A percentile compares a stretch with the other conserved stretches of the same genome.
Conservation (phyloP, 306 rosid species). For the Canavalia gladiata region DNA sequence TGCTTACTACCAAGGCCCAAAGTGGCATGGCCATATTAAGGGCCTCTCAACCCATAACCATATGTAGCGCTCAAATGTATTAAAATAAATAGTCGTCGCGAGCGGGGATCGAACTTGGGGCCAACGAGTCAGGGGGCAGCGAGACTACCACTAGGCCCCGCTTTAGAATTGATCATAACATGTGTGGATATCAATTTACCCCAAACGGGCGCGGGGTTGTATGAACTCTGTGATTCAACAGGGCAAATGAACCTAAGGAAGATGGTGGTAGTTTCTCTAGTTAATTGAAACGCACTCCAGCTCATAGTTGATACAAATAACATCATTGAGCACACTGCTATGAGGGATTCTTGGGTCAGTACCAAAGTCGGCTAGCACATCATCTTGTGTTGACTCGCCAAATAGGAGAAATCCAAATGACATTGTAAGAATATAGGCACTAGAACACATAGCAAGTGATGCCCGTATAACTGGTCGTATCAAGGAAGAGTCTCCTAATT, state of each 20-base stretch:
- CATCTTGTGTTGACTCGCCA: constrained; percentile 75
- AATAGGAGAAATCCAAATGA: constrained; percentile 72
- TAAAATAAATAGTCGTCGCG: too few relatives aligned
- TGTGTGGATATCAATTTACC: too few relatives aligned
- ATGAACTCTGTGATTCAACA: constrained; percentile 35
- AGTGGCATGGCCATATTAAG: too few relatives aligned
- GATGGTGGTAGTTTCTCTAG: constrained; percentile 79
- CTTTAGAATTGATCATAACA: too few relatives aligned
- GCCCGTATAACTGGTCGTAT: constrained; percentile 66
- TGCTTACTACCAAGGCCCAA: too few relatives aligned
- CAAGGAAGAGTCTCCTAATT: constrained; percentile 64
- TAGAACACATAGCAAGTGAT: constrained; percentile 66
- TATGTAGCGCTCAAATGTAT: too few relatives aligned
- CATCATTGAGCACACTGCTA: constrained; percentile 64
- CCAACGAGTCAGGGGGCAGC: too few relatives aligned
- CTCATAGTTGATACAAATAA: constrained; percentile 77
- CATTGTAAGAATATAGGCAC: constrained; percentile 65
- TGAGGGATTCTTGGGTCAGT: constrained; percentile 71
- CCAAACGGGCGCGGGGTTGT: too few relatives aligned
- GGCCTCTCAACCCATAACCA: too few relatives aligned
- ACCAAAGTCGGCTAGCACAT: constrained; percentile 75
- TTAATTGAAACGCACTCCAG: constrained; percentile 76
- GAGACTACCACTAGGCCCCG: too few relatives aligned
- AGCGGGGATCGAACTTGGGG: too few relatives aligned
- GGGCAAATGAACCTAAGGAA: constrained; percentile 77